Percentiles rank a stretch among this genome's conserved stretches.
phyloP scores from a whole-genome alignment of 2,329 filamentous ascomycete genomes.

The Apiospora malaysiana region DNA sequence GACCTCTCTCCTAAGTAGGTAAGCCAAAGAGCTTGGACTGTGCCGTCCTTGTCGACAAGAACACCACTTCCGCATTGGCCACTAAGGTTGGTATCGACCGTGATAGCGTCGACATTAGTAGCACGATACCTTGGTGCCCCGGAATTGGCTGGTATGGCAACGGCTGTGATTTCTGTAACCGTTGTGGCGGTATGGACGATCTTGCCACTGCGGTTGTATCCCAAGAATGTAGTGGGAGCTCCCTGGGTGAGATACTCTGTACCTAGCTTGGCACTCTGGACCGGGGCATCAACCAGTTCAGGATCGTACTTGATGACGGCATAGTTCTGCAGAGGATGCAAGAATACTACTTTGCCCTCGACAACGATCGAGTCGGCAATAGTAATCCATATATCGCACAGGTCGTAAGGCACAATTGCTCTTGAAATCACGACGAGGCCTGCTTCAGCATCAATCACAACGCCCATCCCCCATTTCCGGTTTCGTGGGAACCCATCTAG shows the following conservation, averaged over 20 bases:
- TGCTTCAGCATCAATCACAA: constrained; percentile 97
- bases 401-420: constrained; percentile 93
- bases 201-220: constrained; percentile 95
- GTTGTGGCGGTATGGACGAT: constrained; percentile 93
- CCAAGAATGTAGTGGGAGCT: constrained; percentile 93
- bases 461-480: constrained; percentile 90
- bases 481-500: constrained; percentile 97
- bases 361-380: constrained; percentile 97
- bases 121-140: constrained; percentile 91
- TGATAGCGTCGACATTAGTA: constrained; percentile 95
- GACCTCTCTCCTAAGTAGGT: constrained; percentile 94
- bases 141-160: constrained; percentile 92
- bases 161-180: constrained; percentile 96
- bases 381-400: constrained; percentile 95
- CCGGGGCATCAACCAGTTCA: constrained; percentile 88
- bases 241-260: constrained; percentile 87
- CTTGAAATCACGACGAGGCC: constrained; percentile 93
- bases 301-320: constrained; percentile 95
- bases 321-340: constrained; percentile 97
- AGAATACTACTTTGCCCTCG: constrained; percentile 90
- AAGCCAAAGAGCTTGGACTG: constrained; percentile 93
- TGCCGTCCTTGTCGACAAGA: constrained; percentile 85
- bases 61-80: constrained; percentile 94
- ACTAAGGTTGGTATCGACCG: constrained; percentile 90
- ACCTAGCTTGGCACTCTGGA: constrained; percentile 86